Conservation (phyloP, 768 basidiomycete species). For the Suillus variegatus region DNA sequence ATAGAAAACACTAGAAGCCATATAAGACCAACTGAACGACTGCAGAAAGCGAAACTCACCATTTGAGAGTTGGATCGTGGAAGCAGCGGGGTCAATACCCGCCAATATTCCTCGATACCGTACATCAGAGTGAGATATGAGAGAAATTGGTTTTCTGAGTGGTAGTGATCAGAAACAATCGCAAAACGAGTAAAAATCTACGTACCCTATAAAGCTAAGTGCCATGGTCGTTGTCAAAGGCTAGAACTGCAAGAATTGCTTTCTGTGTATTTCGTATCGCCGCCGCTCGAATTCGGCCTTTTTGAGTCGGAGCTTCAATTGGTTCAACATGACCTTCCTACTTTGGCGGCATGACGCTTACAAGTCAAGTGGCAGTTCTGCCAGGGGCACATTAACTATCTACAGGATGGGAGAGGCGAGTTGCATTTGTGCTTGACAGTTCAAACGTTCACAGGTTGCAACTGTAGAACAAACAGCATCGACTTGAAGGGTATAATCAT, state of each 20-base stretch:
- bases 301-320: constrained; percentile 32
- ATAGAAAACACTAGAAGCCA: constrained; percentile 66
- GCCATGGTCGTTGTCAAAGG: constrained; percentile 49
- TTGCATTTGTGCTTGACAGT: background rate
- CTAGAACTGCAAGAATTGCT: constrained; percentile 12
- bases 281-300: constrained; percentile 12
- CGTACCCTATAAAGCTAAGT: constrained; percentile 75
- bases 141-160: constrained; percentile 80
- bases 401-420: background rate
- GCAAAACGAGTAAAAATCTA: background rate
- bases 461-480: background rate
- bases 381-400: background rate
- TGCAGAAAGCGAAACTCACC: constrained; percentile 43
- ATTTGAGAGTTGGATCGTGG: constrained; percentile 87
- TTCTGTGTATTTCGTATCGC: constrained; percentile 15
- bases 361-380: no score
- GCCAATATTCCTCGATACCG: constrained; percentile 87
- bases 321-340: background rate
- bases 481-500: background rate
- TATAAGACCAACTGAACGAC: constrained; percentile 5
- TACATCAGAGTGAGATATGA: constrained; percentile 89
- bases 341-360: background rate
- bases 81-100: constrained; percentile 82
- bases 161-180: constrained; percentile 15
- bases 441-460: background rate